A percentile compares a stretch with the other conserved stretches of the same genome.
Conservation (phyloP, 805 yeast species). For the Priceomyces carsonii region DNA sequence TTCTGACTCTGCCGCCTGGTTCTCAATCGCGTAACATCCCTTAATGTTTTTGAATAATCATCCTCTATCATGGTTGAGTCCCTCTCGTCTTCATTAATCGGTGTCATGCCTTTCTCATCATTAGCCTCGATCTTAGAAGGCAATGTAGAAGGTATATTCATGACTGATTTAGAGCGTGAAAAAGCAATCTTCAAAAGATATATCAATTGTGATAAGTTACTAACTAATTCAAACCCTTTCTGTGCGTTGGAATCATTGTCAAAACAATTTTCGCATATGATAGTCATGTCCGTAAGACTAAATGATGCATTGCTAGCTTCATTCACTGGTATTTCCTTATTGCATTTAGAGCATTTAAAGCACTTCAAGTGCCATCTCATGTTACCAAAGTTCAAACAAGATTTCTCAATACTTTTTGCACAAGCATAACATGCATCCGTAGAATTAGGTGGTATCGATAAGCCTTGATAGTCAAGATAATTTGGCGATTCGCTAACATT, state of each 20-base stretch:
- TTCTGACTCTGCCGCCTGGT: slow-evolving; percentile 69
- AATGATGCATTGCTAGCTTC: slow-evolving; percentile 50
- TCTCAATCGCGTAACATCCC: slow-evolving; percentile 74
- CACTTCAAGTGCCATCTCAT: slow-evolving; percentile 84
- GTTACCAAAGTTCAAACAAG: slow-evolving; percentile 63
- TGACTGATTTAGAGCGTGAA: slow-evolving; percentile 65
- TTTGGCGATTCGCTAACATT: slow-evolving; percentile 8
- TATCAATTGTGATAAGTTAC: slow-evolving; percentile 71
- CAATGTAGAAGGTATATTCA: slow-evolving; percentile 30
- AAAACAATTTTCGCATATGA: slow-evolving; percentile 67
- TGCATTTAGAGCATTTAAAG: slow-evolving; percentile 64
- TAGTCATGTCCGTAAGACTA: slow-evolving; percentile 30
- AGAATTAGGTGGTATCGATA: slow-evolving; percentile 56
- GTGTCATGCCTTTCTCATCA: slow-evolving; percentile 1
- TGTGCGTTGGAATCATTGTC: slow-evolving; percentile 46
- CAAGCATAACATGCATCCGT: slow-evolving; percentile 79
- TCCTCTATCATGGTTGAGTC: slow-evolving; percentile 29
- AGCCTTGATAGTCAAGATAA: slow-evolving; percentile 25
- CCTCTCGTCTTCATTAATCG: slow-evolving; percentile 8
- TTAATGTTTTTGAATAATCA: slow-evolving; percentile 67
- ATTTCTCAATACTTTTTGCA: slow-evolving; percentile 75
- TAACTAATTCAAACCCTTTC: slow-evolving; percentile 60
- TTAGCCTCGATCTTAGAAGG: too few species aligned
- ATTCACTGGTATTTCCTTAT: slow-evolving; percentile 26
- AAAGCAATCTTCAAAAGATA: slow-evolving; percentile 83